Percentiles rank a stretch among this genome's conserved stretches.
phyloP scores from a whole-genome alignment of 2,329 filamentous ascomycete species.

The Nannizziopsis arthrosporioides region DNA sequence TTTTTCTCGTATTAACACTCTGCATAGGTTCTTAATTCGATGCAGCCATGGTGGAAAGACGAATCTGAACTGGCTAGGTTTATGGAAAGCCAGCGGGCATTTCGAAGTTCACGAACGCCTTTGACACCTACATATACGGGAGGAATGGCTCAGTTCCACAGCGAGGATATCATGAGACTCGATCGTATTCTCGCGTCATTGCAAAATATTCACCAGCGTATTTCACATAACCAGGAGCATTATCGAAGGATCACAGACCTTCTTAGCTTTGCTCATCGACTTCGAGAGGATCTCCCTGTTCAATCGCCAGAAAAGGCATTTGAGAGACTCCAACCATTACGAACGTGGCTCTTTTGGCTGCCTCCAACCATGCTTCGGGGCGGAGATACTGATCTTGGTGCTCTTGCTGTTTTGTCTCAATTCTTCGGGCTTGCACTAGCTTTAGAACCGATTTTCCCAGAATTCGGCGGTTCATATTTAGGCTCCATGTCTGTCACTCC shows the following conservation, averaged over 20 bases:
- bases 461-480: slow-evolving; percentile 81
- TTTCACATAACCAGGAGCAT: slow-evolving; percentile 59
- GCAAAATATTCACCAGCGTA: slow-evolving; percentile 44
- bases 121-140: slow-evolving; percentile 24
- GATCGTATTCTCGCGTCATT: slow-evolving; percentile 57
- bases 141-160: slow-evolving; percentile 26
- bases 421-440: slow-evolving; percentile 82
- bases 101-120: slow-evolving; percentile 27
- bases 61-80: slow-evolving; percentile 54
- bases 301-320: slow-evolving; percentile 74
- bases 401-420: slow-evolving; percentile 74
- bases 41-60: slow-evolving; percentile 75
- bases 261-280: slow-evolving; percentile 59
- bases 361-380: slow-evolving; percentile 73
- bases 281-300: slow-evolving; percentile 57
- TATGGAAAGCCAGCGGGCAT: slow-evolving; percentile 31
- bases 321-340: slow-evolving; percentile 72
- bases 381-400: slow-evolving; percentile 61
- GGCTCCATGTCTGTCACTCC: slow-evolving; percentile 67
- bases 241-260: slow-evolving; percentile 57
- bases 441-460: slow-evolving; percentile 82
- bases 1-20: not conserved
- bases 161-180: slow-evolving; percentile 59
- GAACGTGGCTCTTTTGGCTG: slow-evolving; percentile 93
- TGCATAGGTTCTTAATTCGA: slow-evolving; percentile 67